Evolutionary conservation across 495 filamentous ascomycete genomes (phyloP), one percentile per base, ranked within the genome.

Genomic region (Cryomyces minteri): DNA sequence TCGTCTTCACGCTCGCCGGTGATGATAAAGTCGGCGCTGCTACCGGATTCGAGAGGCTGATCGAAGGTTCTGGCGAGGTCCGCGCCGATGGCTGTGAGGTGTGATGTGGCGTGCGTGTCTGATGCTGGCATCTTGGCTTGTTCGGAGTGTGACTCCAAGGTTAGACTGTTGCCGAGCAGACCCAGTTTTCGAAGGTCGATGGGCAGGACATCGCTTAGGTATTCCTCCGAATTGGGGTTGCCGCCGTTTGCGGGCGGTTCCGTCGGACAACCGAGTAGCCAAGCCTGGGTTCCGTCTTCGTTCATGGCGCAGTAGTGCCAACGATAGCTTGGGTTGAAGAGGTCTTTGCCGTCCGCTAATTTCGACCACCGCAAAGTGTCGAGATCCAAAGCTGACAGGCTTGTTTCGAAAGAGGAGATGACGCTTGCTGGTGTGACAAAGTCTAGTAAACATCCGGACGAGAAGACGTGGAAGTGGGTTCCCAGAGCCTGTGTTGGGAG

Each of bases 271-370:
- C 90, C 90, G n/a, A 98, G 70, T 6, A 98, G 66, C 85, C 93
- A 98, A 7, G 86, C 88, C 53, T 92, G 94, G 3, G 90, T 95
- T 1, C 85, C 87, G 45, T 87, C 79, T 50, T 90, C 76, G 57
- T 94, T 86, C 60, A 93, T 78, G 0, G 84, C 87, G 58, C 90
- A 95, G 58, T 98, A 98, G 60, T 95, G 88, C 92, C 92, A 96
- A 42, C 86, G 76, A 58, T 87, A 96, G 7, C 80, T 80, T 1
- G 76, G 69, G 44, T 81, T 70, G 63, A 95, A 95, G 28, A 96
- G 80, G 56, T 96, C 92, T 30, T 80, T 79, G 6, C 90, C 92
- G 50, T 94, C 88, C 7, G 86, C 88, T 5, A 98, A 64, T 55
- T 84, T 88, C 58, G 90, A 85, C 90, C 90, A 98, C 34, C 85